Evolutionary conservation across 306 rosid genomes (phyloP), one percentile per base, ranked within the genome.

Genomic region (Canavalia gladiata): DNA sequence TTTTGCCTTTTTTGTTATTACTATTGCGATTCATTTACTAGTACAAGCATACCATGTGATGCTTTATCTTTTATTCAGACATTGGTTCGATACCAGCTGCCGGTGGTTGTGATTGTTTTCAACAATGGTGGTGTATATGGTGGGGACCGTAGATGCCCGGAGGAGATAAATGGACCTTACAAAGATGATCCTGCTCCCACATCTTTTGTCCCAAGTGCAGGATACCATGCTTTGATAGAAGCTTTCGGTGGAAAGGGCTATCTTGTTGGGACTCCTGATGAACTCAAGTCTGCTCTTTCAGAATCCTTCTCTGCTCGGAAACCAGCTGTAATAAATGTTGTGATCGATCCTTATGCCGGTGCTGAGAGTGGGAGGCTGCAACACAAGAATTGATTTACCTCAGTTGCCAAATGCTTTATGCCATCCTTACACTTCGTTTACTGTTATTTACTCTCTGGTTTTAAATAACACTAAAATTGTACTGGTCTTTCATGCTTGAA

Each of bases 241-340:
- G 99, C 99, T 71, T 95, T 95, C 75, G 97, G 99, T n/a, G 99
- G 99, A 52, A 95, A 90, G 78, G 99, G 99, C 6, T 95, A 91
- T 86, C 84, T 88, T 73, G 87, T 86, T 13, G 87, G 75, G 79
- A 91, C 97, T 37, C 98, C 97, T 0, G 91, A 90, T 64, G 97
- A 93, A 76, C 82, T 95, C 57, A 93, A 87, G 78, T 79, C 86
- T 70, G 93, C 99, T 30, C 94, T 95, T 79, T 85, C 96, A 0
- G 94, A 93, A 83, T 76, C 94, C 57, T 94, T 94, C 85, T 83
- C 90, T 30, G 91, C 94, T 42, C 84, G 87, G 49, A 93, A 92
- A 84, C 99, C 98, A 8, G 94, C 94, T 0, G 96, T 95, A 8
- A 52, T 95, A 56, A 84, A 95, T 50, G 93, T 95, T 35, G 52